Conservation (phyloP, 2,329 filamentous ascomycete species). For the Colletotrichum australisinense region DNA sequence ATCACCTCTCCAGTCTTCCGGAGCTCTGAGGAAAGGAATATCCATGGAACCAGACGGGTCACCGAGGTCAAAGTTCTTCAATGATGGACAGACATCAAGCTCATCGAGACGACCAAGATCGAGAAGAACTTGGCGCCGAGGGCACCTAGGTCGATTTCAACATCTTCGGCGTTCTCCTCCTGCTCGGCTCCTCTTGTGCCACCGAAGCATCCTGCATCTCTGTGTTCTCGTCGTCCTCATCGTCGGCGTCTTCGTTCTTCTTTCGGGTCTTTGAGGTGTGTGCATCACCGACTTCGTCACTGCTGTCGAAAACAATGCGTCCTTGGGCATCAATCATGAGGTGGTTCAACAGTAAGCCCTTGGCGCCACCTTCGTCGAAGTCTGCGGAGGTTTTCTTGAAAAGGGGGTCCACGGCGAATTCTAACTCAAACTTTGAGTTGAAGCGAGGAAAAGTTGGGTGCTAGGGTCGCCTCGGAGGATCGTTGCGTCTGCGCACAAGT, state of each 20-base stretch:
- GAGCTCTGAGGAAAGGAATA: constrained; percentile 90
- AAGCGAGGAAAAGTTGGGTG: constrained; percentile 85
- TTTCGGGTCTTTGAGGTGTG: constrained; percentile 51
- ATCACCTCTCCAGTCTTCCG: constrained; percentile 85
- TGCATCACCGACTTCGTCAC: constrained; percentile 79
- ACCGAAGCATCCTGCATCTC: constrained; percentile 45
- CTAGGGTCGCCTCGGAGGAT: constrained; percentile 93
- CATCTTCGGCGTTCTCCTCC: constrained; percentile 57
- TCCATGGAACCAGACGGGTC: constrained; percentile 87
- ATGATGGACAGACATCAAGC: constrained; percentile 92
- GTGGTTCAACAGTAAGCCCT: constrained; percentile 93
- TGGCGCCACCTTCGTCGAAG: constrained; percentile 97
- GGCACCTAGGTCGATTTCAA: constrained; percentile 82
- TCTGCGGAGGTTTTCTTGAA: constrained; percentile 99
- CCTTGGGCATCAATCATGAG: constrained; percentile 94
- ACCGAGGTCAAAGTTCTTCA: constrained; percentile 93
- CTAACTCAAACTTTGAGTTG: constrained; percentile 97
- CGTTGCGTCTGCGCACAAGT: constrained; percentile 65
- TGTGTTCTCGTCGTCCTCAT: constrained; percentile 51
- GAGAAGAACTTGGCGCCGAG: constrained; percentile 86
- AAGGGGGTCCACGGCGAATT: constrained; percentile 96
- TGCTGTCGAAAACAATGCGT: constrained; percentile 97
- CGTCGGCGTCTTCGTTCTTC: constrained; percentile 52
- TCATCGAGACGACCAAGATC: constrained; percentile 81
- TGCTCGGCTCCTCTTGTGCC: constrained; percentile 41